Evolutionary conservation across 2,329 filamentous ascomycete species (phyloP).

Genomic region (Beauveria sp.): DNA sequence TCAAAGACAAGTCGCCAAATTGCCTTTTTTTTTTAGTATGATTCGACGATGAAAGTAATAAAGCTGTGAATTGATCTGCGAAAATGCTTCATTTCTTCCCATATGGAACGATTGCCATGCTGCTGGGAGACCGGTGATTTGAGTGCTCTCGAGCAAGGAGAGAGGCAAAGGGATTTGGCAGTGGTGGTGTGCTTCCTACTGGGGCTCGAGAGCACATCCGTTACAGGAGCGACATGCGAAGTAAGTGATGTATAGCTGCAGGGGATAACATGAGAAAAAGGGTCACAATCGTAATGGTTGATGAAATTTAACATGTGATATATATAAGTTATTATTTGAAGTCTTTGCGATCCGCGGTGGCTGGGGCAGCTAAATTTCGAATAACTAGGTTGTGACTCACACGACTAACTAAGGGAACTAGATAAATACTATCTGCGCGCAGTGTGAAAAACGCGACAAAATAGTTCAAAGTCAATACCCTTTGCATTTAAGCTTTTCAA

Average conservation of each 20-base stretch:
- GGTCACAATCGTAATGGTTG: not conserved
- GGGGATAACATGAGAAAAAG: not conserved
- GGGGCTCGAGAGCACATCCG: slow-evolving; percentile 27
- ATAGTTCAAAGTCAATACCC: too few species aligned
- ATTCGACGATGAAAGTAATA: too few species aligned
- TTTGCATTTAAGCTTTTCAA: too few species aligned
- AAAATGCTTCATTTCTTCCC: too few species aligned
- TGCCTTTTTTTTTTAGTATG: too few species aligned
- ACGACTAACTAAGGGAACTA: too few species aligned
- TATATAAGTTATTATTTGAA: too few species aligned
- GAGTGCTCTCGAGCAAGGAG: slow-evolving; percentile 34
- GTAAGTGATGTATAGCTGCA: slow-evolving; percentile 38
- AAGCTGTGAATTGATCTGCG: too few species aligned
- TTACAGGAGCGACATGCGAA: slow-evolving; percentile 33
- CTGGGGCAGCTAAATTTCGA: not conserved
- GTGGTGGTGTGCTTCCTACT: slow-evolving; percentile 28
- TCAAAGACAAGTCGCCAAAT: too few species aligned
- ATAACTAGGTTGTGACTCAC: not conserved
- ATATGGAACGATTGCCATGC: too few species aligned
- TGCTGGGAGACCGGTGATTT: slow-evolving; percentile 29
- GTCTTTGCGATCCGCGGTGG: not conserved
- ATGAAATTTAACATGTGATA: not conserved
- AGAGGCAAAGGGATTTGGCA: slow-evolving; percentile 32
- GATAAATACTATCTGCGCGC: too few species aligned
- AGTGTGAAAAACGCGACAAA: too few species aligned